These are phyloP conservation scores for Metschnikowia vanudenii DNA, from an alignment of 805 yeast genomes.

Conservation along the genomic window DNA sequence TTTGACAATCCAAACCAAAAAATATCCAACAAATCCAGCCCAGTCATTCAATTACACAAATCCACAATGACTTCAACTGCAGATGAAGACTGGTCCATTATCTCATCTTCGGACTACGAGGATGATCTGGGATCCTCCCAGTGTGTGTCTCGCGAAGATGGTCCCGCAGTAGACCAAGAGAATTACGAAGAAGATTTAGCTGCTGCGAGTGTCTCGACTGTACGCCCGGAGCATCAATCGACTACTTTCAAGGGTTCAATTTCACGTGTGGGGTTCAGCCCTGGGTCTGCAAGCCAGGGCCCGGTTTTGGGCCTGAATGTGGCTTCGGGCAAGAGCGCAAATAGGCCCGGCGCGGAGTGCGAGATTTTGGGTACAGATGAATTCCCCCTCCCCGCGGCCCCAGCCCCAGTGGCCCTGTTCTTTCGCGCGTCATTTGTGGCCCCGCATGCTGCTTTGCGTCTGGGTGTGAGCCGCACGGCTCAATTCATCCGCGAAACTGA, in stretches of 20 bases:
- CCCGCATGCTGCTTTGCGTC: conserved; percentile 1
- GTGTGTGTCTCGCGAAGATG: neutral
- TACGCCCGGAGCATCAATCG: neutral
- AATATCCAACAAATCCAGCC: neutral
- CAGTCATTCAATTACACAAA: neutral
- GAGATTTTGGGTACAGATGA: neutral
- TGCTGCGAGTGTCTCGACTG: conserved; percentile 7
- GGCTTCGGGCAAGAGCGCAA: conserved; percentile 2
- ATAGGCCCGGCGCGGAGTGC: conserved; percentile 1
- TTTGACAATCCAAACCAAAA: neutral
- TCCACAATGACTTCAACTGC: conserved; percentile 7
- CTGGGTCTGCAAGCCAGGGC: neutral
- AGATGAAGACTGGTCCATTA: conserved; percentile 47
- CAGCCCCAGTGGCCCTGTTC: neutral
- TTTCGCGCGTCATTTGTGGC: conserved; percentile 5
- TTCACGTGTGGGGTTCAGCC: neutral
- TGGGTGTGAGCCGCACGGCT: neutral
- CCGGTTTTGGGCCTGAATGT: neutral
- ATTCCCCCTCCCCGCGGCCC: neutral
- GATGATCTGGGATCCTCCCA: conserved; percentile 24
- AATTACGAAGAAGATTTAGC: conserved; percentile 4
- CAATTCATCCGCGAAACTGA: conserved; percentile 1
- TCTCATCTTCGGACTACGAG: conserved; percentile 42
- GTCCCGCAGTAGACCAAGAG: neutral
- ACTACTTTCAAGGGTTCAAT: neutral